Evolutionary conservation across 352 stramenopile species (phyloP).

Genomic region (Globisporangium solare): DNA sequence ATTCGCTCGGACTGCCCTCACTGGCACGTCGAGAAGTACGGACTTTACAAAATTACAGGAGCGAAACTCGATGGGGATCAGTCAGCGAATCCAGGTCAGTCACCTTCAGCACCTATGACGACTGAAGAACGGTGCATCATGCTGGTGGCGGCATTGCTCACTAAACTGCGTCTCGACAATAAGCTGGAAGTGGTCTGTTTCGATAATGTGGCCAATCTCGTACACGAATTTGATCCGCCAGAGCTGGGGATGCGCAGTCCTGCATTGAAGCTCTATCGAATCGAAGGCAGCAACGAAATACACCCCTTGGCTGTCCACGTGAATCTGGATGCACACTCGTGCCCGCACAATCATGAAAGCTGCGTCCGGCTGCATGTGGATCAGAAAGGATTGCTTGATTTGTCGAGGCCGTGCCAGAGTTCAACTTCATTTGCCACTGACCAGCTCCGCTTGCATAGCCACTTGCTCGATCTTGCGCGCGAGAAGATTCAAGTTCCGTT

Average conservation of each 20-base stretch:
- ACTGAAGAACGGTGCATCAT: constrained; percentile 10
- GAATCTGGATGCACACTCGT: neutral
- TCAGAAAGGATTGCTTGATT: constrained; percentile 6
- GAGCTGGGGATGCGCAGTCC: neutral
- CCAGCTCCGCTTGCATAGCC: neutral
- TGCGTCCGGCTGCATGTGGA: constrained; percentile 1
- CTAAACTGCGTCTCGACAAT: neutral
- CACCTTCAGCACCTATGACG: neutral
- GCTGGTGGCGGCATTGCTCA: constrained; percentile 1
- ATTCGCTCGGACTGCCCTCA: constrained; percentile 16
- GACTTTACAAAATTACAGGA: constrained; percentile 26
- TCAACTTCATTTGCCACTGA: neutral
- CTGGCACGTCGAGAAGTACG: constrained; percentile 33
- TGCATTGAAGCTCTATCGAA: constrained; percentile 7
- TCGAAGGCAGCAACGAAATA: constrained; percentile 4
- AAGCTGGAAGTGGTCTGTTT: neutral
- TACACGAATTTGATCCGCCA: neutral
- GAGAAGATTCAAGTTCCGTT: neutral
- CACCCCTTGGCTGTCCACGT: constrained; percentile 5
- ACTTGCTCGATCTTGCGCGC: neutral
- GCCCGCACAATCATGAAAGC: neutral
- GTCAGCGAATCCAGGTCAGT: neutral
- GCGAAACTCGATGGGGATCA: constrained; percentile 6
- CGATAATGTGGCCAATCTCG: neutral
- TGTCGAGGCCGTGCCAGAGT: neutral